Evolutionary conservation across 257 asterid genomes (phyloP).

Genomic region (Nicotiana knightiana): DNA sequence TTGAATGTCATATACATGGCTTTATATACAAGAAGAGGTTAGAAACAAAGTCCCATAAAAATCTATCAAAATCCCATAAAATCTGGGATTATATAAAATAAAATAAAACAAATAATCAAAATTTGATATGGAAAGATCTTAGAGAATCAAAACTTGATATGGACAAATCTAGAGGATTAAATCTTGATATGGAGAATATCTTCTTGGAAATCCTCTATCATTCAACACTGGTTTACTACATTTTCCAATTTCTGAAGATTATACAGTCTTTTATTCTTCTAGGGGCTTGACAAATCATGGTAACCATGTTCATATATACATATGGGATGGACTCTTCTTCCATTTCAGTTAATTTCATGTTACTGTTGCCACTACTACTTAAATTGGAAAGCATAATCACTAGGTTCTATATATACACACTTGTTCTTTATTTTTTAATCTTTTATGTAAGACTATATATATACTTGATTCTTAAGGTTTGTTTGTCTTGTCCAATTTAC

Average conservation of each 20-base stretch:
- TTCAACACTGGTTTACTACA: neutral
- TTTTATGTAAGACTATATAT: neutral
- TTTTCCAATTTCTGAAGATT: neutral
- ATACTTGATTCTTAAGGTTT: slow-evolving; percentile 8
- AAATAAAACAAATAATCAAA: no score
- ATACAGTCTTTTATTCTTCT: neutral
- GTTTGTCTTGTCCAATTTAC: slow-evolving; percentile 26
- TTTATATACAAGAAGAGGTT: no score
- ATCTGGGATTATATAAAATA: no score
- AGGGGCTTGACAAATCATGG: neutral
- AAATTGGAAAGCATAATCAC: neutral
- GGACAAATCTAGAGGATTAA: no score
- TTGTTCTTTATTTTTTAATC: neutral
- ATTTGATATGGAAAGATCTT: no score
- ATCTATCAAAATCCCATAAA: no score
- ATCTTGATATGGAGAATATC: no score
- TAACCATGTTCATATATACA: neutral
- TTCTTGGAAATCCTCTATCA: no score
- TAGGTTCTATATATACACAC: neutral
- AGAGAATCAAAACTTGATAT: no score
- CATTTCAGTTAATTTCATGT: neutral
- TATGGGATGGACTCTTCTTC: neutral
- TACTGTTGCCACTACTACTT: neutral
- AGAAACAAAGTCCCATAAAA: no score
- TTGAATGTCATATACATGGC: no score